Percentiles rank a stretch among this genome's conserved stretches.
These are phyloP conservation scores for Kodamaea plutei DNA, from an alignment of 1,139 yeast genomes.

Conservation along the genomic window DNA sequence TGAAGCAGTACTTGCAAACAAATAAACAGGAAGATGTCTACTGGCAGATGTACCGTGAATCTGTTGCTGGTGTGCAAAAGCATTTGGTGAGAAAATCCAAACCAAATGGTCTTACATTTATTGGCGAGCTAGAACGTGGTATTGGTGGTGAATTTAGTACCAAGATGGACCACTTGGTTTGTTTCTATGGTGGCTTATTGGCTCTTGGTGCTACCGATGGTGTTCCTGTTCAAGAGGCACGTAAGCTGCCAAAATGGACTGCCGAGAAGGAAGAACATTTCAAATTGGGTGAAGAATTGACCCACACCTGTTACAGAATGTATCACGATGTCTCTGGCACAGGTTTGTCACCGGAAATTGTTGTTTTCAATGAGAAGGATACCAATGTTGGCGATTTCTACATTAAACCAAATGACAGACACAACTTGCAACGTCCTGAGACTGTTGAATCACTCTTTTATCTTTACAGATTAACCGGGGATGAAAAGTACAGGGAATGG, in stretches of 20 bases:
- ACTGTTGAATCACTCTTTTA: slow-evolving; percentile 87
- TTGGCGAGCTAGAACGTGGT: slow-evolving; percentile 79
- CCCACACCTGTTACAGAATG: slow-evolving; percentile 81
- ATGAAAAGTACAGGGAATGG: slow-evolving; percentile 80
- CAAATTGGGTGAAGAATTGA: slow-evolving; percentile 67
- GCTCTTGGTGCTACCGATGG: slow-evolving; percentile 92
- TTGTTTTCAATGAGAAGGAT: slow-evolving; percentile 56
- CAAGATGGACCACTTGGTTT: slow-evolving; percentile 92
- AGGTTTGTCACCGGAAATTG: slow-evolving; percentile 88
- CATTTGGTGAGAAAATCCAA: slow-evolving; percentile 57
- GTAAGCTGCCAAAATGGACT: slow-evolving; percentile 35
- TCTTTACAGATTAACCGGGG: slow-evolving; percentile 76
- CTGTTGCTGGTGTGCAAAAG: slow-evolving; percentile 69
- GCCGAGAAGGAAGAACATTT: slow-evolving; percentile 48
- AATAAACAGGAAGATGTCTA: slow-evolving; percentile 57
- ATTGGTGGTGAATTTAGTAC: slow-evolving; percentile 54
- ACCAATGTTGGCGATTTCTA: slow-evolving; percentile 47
- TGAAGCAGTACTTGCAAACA: slow-evolving; percentile 84
- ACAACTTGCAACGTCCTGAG: slow-evolving; percentile 89
- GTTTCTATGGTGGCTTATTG: slow-evolving; percentile 86
- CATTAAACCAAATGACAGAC: slow-evolving; percentile 70
- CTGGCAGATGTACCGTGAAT: slow-evolving; percentile 70
- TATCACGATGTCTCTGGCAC: slow-evolving; percentile 64
- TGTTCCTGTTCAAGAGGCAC: slow-evolving; percentile 48
- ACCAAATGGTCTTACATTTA: slow-evolving; percentile 62